phyloP scores from a whole-genome alignment of 2,329 filamentous ascomycete genomes.

The Fusarium pseudocircinatum region DNA sequence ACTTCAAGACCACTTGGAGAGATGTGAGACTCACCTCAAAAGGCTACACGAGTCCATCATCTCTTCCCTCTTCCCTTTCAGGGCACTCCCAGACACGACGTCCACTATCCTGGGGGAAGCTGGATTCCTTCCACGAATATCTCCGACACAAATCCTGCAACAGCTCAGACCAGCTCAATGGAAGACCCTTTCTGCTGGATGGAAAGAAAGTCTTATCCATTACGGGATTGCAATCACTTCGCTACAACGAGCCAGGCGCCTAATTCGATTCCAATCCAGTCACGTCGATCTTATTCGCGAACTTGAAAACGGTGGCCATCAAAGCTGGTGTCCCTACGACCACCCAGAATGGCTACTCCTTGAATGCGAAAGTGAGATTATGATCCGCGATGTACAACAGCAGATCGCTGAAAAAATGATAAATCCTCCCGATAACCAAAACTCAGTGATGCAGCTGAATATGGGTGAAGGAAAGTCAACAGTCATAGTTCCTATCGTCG shows the following conservation, averaged over 20 bases:
- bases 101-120: neutral
- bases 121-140: constrained; percentile 42
- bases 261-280: constrained; percentile 45
- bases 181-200: constrained; percentile 44
- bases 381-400: constrained; percentile 69
- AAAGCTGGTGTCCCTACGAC: constrained; percentile 61
- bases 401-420: constrained; percentile 68
- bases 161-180: constrained; percentile 44
- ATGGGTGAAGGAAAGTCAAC: constrained; percentile 79
- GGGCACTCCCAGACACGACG: rapidly evolving
- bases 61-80: neutral
- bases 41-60: neutral
- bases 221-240: constrained; percentile 54
- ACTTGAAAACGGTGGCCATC: constrained; percentile 61
- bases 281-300: constrained; percentile 52
- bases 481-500: constrained; percentile 73
- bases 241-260: constrained; percentile 54
- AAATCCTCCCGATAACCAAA: constrained; percentile 49
- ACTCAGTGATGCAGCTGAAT: constrained; percentile 71
- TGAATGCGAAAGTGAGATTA: constrained; percentile 70
- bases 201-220: constrained; percentile 48
- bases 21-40: neutral
- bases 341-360: constrained; percentile 70
- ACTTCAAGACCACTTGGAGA: neutral
- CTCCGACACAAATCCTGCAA: constrained; percentile 48